Evolutionary conservation across 768 basidiomycete species (phyloP).

Genomic region (Phaffia tasmanica): DNA sequence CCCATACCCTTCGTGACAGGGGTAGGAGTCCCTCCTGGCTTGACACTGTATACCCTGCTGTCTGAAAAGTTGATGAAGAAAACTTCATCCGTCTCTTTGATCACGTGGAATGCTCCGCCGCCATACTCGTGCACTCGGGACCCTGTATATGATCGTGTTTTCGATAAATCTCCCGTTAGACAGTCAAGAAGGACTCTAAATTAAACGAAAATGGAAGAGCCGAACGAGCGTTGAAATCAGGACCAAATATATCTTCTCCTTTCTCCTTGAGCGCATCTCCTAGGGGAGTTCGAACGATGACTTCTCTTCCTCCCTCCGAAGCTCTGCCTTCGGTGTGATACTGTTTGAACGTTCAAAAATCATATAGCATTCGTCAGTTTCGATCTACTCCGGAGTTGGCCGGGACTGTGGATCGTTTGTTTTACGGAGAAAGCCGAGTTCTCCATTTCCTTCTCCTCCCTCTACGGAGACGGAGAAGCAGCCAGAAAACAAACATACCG

Average conservation of each 20-base stretch:
- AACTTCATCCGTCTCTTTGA: constrained; percentile 36
- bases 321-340: constrained; percentile 44
- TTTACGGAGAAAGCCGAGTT: no score
- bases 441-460: no score
- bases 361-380: not conserved
- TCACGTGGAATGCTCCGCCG: constrained; percentile 50
- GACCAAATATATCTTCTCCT: constrained; percentile 47
- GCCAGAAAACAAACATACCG: constrained; percentile 1
- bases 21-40: constrained; percentile 34
- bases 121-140: constrained; percentile 59
- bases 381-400: no score
- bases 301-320: constrained; percentile 47
- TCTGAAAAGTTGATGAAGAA: constrained; percentile 54
- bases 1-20: constrained; percentile 55
- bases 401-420: constrained; percentile 27
- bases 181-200: not conserved
- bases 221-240: constrained; percentile 48
- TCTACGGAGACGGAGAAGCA: constrained; percentile 22
- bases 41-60: constrained; percentile 46
- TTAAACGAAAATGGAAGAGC: constrained; percentile 26
- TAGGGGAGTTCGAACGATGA: constrained; percentile 45
- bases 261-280: constrained; percentile 31
- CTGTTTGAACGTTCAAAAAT: not conserved
- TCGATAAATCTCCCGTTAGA: no score
- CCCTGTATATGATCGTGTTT: constrained; percentile 1